A percentile compares a stretch with the other conserved stretches of the same genome.
phyloP scores from a whole-genome alignment of 768 basidiomycete species.

The Suillus spraguei region DNA sequence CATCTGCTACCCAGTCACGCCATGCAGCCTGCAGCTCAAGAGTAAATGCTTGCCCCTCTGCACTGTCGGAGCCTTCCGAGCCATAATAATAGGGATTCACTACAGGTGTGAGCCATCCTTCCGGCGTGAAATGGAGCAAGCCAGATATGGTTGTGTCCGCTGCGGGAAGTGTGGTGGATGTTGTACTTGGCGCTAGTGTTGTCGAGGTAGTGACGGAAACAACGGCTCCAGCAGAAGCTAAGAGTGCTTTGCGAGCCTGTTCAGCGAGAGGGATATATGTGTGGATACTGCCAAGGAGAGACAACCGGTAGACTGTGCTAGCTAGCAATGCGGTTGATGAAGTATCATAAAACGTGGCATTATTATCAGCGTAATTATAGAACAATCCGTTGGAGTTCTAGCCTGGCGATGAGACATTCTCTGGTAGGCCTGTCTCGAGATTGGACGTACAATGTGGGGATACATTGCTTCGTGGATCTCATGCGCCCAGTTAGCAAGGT shows the following conservation, averaged over 20 bases:
- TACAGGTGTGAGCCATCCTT: conserved; percentile 75
- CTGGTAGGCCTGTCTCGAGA: neutral
- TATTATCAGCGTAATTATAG: conserved; percentile 69
- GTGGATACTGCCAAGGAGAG: conserved; percentile 52
- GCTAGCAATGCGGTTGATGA: conserved; percentile 77
- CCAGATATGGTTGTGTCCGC: conserved; percentile 15
- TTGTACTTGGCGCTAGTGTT: conserved; percentile 3
- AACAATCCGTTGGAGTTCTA: conserved; percentile 38
- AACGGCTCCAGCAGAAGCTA: conserved; percentile 22
- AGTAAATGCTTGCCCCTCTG: conserved; percentile 83
- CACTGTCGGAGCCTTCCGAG: conserved; percentile 51
- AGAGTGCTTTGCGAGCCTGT: conserved; percentile 45
- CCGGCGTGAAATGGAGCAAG: conserved; percentile 50
- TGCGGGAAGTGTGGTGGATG: conserved; percentile 16
- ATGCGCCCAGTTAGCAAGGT: conserved; percentile 63
- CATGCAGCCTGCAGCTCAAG: conserved; percentile 75
- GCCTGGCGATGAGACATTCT: neutral
- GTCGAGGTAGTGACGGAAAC: conserved; percentile 15
- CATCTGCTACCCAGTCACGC: conserved; percentile 68
- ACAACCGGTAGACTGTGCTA: conserved; percentile 72
- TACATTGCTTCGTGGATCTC: conserved; percentile 82
- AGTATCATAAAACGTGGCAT: conserved; percentile 68
- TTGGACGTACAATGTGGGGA: conserved; percentile 49
- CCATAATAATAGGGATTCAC: conserved; percentile 67
- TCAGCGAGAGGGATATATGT: conserved; percentile 61